Percentiles rank a stretch among this genome's conserved stretches.
Conservation (phyloP, 441 rosid species). For the Breynia disticha region DNA sequence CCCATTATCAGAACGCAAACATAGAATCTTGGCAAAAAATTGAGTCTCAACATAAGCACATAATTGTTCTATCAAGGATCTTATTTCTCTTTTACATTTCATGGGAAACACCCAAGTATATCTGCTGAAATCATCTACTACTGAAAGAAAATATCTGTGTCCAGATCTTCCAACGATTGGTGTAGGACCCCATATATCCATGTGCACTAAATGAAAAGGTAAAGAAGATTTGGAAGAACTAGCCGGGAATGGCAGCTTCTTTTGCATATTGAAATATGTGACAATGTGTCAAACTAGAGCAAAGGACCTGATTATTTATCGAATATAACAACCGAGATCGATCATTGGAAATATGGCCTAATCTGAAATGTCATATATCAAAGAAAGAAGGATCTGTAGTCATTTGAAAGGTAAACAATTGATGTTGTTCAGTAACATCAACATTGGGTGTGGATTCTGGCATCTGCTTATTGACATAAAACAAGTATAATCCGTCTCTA, state of each 20-base stretch:
- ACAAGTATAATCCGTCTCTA: no score
- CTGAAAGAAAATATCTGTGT: neutral
- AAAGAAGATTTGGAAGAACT: neutral
- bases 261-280: neutral
- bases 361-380: neutral
- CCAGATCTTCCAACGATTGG: neutral
- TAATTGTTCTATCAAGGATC: neutral
- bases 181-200: neutral
- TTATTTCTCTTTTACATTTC: neutral
- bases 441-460: no score
- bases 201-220: neutral
- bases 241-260: neutral
- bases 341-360: conserved; percentile 1
- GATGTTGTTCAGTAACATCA: no score
- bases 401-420: no score
- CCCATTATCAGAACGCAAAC: neutral
- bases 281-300: neutral
- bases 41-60: neutral
- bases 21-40: neutral
- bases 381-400: no score
- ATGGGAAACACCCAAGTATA: conserved; percentile 3
- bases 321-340: neutral
- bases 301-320: neutral
- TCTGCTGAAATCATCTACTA: neutral
- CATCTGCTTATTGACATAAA: no score